Evolutionary conservation across 805 yeast species (phyloP), one percentile per base, ranked within the genome.

Genomic region (Wickerhamiella siamensis): DNA sequence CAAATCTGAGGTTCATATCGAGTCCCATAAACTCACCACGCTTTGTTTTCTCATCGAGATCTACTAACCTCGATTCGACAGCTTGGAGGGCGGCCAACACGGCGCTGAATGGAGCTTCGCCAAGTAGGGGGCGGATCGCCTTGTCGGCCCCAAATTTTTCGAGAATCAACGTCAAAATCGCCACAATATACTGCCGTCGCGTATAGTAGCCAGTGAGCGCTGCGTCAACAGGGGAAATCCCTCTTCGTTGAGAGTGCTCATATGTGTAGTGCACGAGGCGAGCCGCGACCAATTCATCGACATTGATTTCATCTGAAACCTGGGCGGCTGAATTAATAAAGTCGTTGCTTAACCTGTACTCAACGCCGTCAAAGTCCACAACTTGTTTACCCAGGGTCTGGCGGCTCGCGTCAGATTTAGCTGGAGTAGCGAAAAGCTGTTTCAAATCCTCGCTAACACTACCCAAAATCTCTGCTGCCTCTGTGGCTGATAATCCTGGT

Each of bases 271-370:
- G 70, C 2, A 87, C 65, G 21, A 83, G 55, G 53, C 84, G 82
- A 1, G 93, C 91, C 1, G 83, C 71, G 2, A 72, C 65, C 22
- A 81, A 40, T 56, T 88, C 96, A 58, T 88, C 94, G 40, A 88
- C 63, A 39, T 81, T 66, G 40, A 88, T 65, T 31, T 75, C 75
- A 47, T 76, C 82, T 0, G 87, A 64, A 15, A 80, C 53, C 19
- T 66, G 64, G 4, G 75, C 64, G 1, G 84, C 70, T 3, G 71
- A 66, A 40, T 74, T 67, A 32, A 79, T 66, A 50, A 84, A 87
- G 31, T 74, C 72, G 37, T 72, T 65, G 53, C 81, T 83, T 26
- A 87, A 58, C 45, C 71, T 71, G 50, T 71, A 78, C 36, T 72
- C 72, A 16, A 46, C 78, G 51, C 70, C 76, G 16, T 67, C 61